Evolutionary conservation across 169 alveolate species (phyloP).

Genomic region (Cryptosporidium muris): DNA sequence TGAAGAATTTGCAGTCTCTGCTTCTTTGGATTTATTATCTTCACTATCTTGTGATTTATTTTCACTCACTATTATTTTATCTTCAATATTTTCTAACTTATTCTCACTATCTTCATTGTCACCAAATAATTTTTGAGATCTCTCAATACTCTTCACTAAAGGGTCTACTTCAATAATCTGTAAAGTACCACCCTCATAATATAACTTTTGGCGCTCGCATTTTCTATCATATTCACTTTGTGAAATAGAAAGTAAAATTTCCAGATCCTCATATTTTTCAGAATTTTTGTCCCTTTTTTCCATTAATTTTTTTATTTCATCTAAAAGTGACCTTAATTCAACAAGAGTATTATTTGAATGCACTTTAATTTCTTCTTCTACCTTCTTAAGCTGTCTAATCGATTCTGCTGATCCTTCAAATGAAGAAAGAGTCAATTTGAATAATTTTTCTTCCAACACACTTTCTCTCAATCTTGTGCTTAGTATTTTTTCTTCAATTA

Average conservation of each 20-base stretch:
- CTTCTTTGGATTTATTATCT: neutral
- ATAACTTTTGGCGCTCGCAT: neutral
- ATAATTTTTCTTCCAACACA: neutral
- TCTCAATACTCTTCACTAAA: no score
- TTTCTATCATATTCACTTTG: neutral
- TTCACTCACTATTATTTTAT: neutral
- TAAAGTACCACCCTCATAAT: neutral
- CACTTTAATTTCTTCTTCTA: conserved; percentile 1
- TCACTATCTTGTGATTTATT: neutral
- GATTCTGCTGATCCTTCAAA: neutral
- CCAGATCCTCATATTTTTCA: neutral
- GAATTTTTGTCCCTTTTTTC: neutral
- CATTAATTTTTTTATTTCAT: neutral
- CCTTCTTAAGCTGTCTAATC: neutral
- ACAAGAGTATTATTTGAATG: neutral
- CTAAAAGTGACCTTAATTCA: neutral
- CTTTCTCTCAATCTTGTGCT: neutral
- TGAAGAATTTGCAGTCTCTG: neutral
- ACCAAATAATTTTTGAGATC: neutral
- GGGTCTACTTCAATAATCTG: no score
- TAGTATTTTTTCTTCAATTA: neutral
- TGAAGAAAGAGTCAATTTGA: neutral
- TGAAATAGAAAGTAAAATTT: neutral
- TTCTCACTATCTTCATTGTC: neutral
- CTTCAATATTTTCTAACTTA: neutral